Evolutionary conservation across 768 basidiomycete genomes (phyloP), one percentile per base, ranked within the genome.

Genomic region (Collybia mongolica): DNA sequence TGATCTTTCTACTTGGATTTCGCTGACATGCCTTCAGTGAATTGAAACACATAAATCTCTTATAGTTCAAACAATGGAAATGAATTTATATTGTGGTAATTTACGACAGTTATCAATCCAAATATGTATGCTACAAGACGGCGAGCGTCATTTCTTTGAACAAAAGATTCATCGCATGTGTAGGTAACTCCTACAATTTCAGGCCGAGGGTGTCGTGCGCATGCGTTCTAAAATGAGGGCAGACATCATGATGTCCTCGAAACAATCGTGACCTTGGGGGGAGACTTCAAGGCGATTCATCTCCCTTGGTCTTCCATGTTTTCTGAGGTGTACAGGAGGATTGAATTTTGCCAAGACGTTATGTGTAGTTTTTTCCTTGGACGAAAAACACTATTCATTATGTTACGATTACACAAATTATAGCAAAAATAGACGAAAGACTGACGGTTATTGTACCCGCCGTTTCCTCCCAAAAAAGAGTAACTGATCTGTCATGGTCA

Each of bases 31-130:
- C 22, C 15, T 53, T 5, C 59, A 93, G 91, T 57, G 90, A 92
- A 71, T 69, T 93, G 59, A 85, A 79, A 59, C 82, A 92, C 53
- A 93, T 93, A 49, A 84, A 87, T 12, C 73, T 93, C 15, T 84
- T 92, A 12, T 32, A 32, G 26, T 9, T 28, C 26, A 14, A 14
- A 2, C 14, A 9, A 12, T 32, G 11, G 32, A 32, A 14, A 32
- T 83, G 82, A 83, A 2, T 88, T 63, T 81, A 56, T 11, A 20
- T 52, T 51, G 6, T 32, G 32, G 14, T 32, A 32, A 9, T 19
- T 6, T 40, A 40, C 23, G 12, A 7, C 23, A 40, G 39, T 6
- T 40, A 24, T 18, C 39, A 24, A 40, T 40, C n/a, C 12, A 40
- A 20, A 20, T 12, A 40, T 8, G n/a, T 24, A 40, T 20, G 39